Conservation (phyloP, 352 stramenopile genomes). For the Phytophthora lateralis region DNA sequence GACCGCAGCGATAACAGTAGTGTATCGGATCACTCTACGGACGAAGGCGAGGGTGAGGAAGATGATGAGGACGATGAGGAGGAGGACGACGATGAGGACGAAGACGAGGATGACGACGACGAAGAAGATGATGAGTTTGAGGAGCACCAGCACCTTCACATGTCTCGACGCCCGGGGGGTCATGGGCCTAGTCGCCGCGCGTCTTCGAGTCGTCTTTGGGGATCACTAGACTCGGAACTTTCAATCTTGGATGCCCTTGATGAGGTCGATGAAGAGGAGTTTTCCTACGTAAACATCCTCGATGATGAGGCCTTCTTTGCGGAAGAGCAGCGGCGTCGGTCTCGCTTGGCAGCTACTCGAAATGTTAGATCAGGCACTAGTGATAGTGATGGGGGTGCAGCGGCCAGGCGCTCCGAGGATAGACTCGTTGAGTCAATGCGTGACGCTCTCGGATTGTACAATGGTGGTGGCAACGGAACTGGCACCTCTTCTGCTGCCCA, state of each 20-base stretch:
- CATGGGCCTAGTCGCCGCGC: slow-evolving; percentile 39
- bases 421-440: slow-evolving; percentile 47
- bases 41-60: slow-evolving; percentile 52
- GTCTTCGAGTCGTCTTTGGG: slow-evolving; percentile 59
- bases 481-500: slow-evolving; percentile 29
- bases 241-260: slow-evolving; percentile 76
- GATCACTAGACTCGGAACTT: slow-evolving; percentile 72
- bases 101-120: slow-evolving; percentile 61
- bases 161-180: slow-evolving; percentile 45
- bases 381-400: slow-evolving; percentile 17
- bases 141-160: slow-evolving; percentile 61
- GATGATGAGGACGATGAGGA: slow-evolving; percentile 72
- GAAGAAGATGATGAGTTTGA: slow-evolving; percentile 72
- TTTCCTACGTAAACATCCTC: slow-evolving; percentile 78
- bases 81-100: slow-evolving; percentile 70
- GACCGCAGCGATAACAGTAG: slow-evolving; percentile 67
- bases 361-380: slow-evolving; percentile 20
- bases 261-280: slow-evolving; percentile 86
- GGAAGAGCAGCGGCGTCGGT: slow-evolving; percentile 59
- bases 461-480: slow-evolving; percentile 11
- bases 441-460: slow-evolving; percentile 41
- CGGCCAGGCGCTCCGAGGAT: slow-evolving; percentile 29
- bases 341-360: slow-evolving; percentile 32
- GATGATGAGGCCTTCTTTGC: slow-evolving; percentile 67
- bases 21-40: slow-evolving; percentile 53